Base-by-base conservation (phyloP, 805 yeast genomes). In the Candida chilensis region DNA sequence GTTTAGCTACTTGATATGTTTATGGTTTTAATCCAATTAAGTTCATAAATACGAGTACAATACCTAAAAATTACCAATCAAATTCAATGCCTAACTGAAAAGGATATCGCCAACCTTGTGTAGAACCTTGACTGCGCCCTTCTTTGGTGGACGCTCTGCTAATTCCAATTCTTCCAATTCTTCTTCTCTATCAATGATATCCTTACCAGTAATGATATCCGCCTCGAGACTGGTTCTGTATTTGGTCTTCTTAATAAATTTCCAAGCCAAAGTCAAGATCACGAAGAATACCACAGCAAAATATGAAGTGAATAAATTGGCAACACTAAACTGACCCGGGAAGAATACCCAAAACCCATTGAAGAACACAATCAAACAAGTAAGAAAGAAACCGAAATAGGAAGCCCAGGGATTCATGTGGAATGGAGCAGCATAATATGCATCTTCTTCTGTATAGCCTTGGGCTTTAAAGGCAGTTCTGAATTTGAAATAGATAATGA, bases 141-240 rank as follows among this genome's bases (percentile, higher is more conserved):
- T 10, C 10, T 10, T 10, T n/a, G 11, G 10, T 20, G 22, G 22
- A 20, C n/a, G 22, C n/a, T 20, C 11, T n/a, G 10, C 22, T n/a
- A 20, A 20, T 25, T 10, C 22, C 22, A 20, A 20, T 20, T n/a
- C n/a, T 20, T 20, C 22, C 22, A n/a, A 10, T 32, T 45, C 58
- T 37, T 52, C 61, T 38, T 58, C 64, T 19, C 61, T 58, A 32
- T 61, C 67, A 34, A 62, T 49, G 26, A 62, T 67, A 36, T 62
- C 68, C 40, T 49, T 54, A 37, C 39, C 60, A n/a, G 69, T 61
- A 18, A 34, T 48, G 17, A 58, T 36, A 36, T 58, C 63, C 1
- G 60, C 62, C 27, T 56, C 61, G 17, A 34, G 19, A 15, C 37
- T 47, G 8, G 46, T 32, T 42, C 58, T 51, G 38, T 50, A 41